A percentile compares a stretch with the other conserved stretches of the same genome.
Evolutionary conservation across 345 rosid species (phyloP).

Genomic region (Punica granatum): DNA sequence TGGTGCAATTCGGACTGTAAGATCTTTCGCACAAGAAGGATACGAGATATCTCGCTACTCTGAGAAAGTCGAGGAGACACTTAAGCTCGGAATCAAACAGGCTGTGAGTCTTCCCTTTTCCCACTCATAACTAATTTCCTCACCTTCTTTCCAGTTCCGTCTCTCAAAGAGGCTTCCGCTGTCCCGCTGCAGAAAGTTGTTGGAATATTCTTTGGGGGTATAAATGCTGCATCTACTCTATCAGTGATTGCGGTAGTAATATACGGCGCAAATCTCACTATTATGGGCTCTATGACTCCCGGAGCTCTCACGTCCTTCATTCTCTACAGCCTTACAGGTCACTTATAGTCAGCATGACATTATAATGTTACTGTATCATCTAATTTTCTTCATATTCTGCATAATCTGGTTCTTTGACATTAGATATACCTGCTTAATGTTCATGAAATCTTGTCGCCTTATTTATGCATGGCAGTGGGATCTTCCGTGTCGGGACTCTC

Average conservation of each 20-base stretch:
- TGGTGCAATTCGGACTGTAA: conserved; percentile 90
- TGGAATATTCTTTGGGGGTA: conserved; percentile 75
- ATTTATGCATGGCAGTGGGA: conserved; percentile 50
- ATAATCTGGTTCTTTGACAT: not conserved
- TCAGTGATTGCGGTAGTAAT: conserved; percentile 74
- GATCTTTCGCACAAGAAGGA: conserved; percentile 88
- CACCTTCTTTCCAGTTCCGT: not conserved
- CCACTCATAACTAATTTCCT: not conserved
- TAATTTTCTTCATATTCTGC: not conserved
- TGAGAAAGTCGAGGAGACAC: conserved; percentile 77
- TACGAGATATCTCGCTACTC: conserved; percentile 61
- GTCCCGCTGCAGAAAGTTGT: conserved; percentile 35
- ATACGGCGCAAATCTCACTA: conserved; percentile 85
- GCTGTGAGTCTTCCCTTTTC: conserved; percentile 46
- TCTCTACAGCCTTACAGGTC: conserved; percentile 94
- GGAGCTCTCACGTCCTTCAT: conserved; percentile 95
- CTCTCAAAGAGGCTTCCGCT: not conserved
- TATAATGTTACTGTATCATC: not conserved
- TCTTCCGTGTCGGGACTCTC: conserved; percentile 75
- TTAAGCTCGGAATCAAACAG: conserved; percentile 76
- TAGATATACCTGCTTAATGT: not conserved
- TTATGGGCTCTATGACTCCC: conserved; percentile 68
- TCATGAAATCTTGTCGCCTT: not conserved
- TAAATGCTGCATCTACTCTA: conserved; percentile 76
- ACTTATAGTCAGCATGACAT: too few relatives aligned